Evolutionary conservation across 1,284 basidiomycete genomes (phyloP), one percentile per base, ranked within the genome.

Genomic region (Sanghuangporus baumii): DNA sequence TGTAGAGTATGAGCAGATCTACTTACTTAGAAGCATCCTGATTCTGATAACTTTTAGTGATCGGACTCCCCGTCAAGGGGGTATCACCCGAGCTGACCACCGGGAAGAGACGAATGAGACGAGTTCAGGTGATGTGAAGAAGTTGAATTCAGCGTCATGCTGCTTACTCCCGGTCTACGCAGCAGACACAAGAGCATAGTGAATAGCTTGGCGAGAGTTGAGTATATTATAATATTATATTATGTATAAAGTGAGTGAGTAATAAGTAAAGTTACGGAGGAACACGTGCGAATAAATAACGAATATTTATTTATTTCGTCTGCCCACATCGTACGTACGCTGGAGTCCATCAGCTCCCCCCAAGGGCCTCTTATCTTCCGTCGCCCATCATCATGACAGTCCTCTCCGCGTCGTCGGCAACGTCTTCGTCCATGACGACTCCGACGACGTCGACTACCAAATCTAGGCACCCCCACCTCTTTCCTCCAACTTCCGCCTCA

Each of bases 401-500:
- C n/a, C 11, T 20, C 18, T 55, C 54, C 37, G 31, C 34, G 31
- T 18, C 43, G 16, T 46, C 43, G 26, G 26, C 26, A 31, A 5
- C 26, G 16, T 46, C 43, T 46, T 46, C 40, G 40, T 41, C 40
- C 3, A 6, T 12, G 12, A 12, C 51, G 7, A 41, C 55, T 2
- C 11, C 61, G 20, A 59, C 62, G 16, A 48, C 62, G 31, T 26
- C 62, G 50, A 63, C 57, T 9, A 48, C 52, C 36, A 62, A 52
- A 41, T 50, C 47, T 20, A 51, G 41, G 41, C 47, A 20, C 9
- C 23, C 3, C 7, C 9, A 37, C 36, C 26, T 16, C 34, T 14
- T 31, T 6, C 37, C 2, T 37, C 23, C 31, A 2, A 2, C 2
- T 12, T 23, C 12, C 51, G 31, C 12, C 26, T 31, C 31, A 37